Conservation (phyloP, 805 yeast species). For the Kuraishia cidri region DNA sequence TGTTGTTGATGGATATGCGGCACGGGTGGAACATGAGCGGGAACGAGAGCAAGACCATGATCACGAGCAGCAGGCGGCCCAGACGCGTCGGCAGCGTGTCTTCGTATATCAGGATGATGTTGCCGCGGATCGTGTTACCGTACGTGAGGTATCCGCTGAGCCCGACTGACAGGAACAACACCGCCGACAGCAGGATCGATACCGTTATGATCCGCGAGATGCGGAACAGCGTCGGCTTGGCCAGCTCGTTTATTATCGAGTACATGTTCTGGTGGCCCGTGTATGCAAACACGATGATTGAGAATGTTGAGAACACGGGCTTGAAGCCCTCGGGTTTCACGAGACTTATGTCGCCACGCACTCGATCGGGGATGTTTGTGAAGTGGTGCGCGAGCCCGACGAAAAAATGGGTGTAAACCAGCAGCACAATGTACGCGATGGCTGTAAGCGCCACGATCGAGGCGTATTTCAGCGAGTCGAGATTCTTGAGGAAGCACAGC, state of each 20-base stretch:
- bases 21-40: constrained; percentile 82
- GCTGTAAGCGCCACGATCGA: constrained; percentile 63
- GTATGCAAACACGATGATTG: constrained; percentile 70
- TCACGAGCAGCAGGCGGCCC: constrained; percentile 55
- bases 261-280: constrained; percentile 80
- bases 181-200: constrained; percentile 45
- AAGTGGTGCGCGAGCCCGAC: constrained; percentile 13
- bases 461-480: constrained; percentile 65
- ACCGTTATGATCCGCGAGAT: constrained; percentile 30
- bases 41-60: constrained; percentile 69
- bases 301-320: constrained; percentile 52
- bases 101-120: constrained; percentile 62
- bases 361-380: constrained; percentile 35
- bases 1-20: constrained; percentile 63
- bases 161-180: constrained; percentile 57
- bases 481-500: constrained; percentile 45
- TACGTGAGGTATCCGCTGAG: constrained; percentile 64
- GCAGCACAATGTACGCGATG: constrained; percentile 49
- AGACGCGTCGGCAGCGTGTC: constrained; percentile 34
- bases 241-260: constrained; percentile 64
- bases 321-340: constrained; percentile 30
- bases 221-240: constrained; percentile 41
- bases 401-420: constrained; percentile 43
- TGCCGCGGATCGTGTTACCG: constrained; percentile 58
- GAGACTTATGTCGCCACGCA: constrained; percentile 32